Evolutionary conservation across 139 green algal genomes (phyloP).

Genomic region (Nannochloris sp.): DNA sequence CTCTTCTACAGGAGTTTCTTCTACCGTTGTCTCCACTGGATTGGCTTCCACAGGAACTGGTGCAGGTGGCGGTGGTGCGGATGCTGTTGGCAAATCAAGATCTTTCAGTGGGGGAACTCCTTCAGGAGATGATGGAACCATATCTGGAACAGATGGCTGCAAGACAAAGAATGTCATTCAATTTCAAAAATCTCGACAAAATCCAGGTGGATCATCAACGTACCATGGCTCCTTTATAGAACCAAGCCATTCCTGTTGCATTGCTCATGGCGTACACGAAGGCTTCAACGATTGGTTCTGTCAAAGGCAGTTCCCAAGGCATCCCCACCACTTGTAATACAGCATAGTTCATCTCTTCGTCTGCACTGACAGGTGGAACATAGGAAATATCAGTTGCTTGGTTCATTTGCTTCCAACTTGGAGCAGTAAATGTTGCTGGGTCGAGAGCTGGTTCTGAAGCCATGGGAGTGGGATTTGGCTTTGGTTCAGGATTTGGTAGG

Average conservation of each 20-base stretch:
- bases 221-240: slow-evolving; percentile 8
- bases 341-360: background rate
- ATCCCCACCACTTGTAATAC: slow-evolving; percentile 2
- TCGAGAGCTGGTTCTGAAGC: background rate
- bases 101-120: background rate
- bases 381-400: background rate
- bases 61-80: background rate
- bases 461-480: background rate
- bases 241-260: background rate
- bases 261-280: slow-evolving; percentile 13
- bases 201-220: background rate
- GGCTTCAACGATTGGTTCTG: background rate
- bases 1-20: background rate
- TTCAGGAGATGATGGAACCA: background rate
- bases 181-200: background rate
- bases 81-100: background rate
- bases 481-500: background rate
- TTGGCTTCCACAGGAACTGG: background rate
- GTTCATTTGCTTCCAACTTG: slow-evolving; percentile 1
- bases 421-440: slow-evolving; percentile 4
- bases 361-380: background rate
- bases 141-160: background rate
- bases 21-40: background rate
- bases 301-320: background rate
- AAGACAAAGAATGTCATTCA: background rate